phyloP scores from a whole-genome alignment of 106 monocot species.

The Iris macrosiphon region DNA sequence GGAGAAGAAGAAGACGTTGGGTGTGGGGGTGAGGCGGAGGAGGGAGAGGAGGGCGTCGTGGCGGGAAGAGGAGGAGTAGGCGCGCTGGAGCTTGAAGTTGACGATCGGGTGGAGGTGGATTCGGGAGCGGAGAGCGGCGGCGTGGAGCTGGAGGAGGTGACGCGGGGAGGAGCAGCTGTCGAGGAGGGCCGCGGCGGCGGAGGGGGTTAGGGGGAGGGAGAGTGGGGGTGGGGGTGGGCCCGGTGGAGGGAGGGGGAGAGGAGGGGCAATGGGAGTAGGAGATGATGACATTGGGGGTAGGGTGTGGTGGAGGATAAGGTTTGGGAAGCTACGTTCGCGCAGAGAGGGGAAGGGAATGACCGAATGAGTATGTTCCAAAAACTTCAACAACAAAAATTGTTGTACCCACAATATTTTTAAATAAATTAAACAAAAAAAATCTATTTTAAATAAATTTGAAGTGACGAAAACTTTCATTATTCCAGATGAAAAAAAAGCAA shows the following conservation, averaged over 20 bases:
- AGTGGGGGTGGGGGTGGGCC: neutral
- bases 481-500: no score
- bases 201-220: constrained; percentile 12
- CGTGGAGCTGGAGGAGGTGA: constrained; percentile 51
- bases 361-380: no score
- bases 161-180: constrained; percentile 25
- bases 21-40: constrained; percentile 29
- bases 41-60: constrained; percentile 50
- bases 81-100: constrained; percentile 79
- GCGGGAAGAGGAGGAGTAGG: constrained; percentile 48
- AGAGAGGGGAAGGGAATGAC: neutral
- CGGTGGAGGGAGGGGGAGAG: neutral
- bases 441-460: no score
- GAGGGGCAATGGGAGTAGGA: constrained; percentile 2
- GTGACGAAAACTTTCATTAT: no score
- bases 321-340: neutral
- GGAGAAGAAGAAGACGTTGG: constrained; percentile 66
- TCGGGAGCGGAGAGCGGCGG: constrained; percentile 47
- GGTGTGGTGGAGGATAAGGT: neutral
- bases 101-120: constrained; percentile 42
- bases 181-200: constrained; percentile 31
- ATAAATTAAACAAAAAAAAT: no score
- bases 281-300: no score
- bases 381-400: no score
- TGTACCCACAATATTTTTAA: no score